Conservation (phyloP, 352 stramenopile genomes). For the Phytophthora foliorum region DNA sequence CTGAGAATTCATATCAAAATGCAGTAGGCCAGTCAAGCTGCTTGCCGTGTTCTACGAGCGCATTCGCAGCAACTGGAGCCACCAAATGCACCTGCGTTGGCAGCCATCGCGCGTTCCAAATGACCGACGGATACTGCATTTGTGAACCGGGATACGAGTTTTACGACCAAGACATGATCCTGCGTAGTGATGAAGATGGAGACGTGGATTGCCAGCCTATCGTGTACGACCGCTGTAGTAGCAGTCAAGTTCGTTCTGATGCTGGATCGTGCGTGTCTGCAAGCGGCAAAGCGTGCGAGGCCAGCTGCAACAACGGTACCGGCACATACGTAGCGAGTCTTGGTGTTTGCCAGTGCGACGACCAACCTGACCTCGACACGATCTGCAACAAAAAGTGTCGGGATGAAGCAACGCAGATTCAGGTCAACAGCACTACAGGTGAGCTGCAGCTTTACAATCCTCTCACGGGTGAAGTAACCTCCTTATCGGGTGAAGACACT, state of each 20-base stretch:
- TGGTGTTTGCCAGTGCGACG: conserved; percentile 91
- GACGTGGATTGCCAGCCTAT: conserved; percentile 93
- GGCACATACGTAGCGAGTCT: conserved; percentile 82
- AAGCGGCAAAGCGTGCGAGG: conserved; percentile 52
- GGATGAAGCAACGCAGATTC: conserved; percentile 54
- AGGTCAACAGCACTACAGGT: conserved; percentile 65
- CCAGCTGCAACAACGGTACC: conserved; percentile 72
- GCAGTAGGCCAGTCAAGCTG: conserved; percentile 69
- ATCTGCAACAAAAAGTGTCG: conserved; percentile 88
- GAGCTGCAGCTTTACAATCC: conserved; percentile 77
- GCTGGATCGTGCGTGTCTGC: conserved; percentile 71
- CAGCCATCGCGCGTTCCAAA: conserved; percentile 92
- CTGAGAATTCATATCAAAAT: conserved; percentile 86
- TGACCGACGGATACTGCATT: conserved; percentile 92
- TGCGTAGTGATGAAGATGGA: conserved; percentile 86
- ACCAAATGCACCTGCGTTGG: conserved; percentile 87
- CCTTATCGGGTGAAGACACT: conserved; percentile 25
- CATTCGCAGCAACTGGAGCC: conserved; percentile 60
- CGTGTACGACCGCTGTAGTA: conserved; percentile 88
- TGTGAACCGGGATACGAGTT: conserved; percentile 94
- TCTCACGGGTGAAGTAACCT: conserved; percentile 30
- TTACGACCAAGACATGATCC: conserved; percentile 89
- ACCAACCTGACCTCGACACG: conserved; percentile 73
- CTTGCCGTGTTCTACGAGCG: conserved; percentile 89
- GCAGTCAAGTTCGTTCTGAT: conserved; percentile 79